Base-by-base conservation (phyloP, 1,139 yeast species). In the Debaryomyces nepalensis region DNA sequence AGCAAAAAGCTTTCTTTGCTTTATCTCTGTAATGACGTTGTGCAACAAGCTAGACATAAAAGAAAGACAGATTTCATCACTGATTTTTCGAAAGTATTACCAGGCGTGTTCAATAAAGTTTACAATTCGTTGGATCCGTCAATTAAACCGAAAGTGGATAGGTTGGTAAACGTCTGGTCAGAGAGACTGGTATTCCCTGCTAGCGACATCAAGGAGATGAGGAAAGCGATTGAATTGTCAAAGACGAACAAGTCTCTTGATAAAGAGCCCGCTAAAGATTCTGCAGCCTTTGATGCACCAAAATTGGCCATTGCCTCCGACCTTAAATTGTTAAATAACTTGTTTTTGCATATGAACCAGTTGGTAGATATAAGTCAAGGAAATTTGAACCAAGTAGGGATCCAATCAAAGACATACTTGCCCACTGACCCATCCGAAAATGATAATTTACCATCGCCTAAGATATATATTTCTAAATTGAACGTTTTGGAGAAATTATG, bases 1-100 rank as follows among this genome's bases (percentile, higher is more conserved):
- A 55, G 65, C 39, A 77, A 81, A 55, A 75, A 75, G 49, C 70
- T 89, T 40, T 73, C 84, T 2, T 61, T 86, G 42, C 70, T 89
- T 24, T 88, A 89, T 54, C 70, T 89, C 15, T 86, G 88, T 42
- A 89, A 89, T 58, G 97, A 89, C 54, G 85, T 89, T 19, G 86
- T 87, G 0, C 97, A 89, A 61, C 87, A 87, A 57, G 82, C 93
- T 2, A 73, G 84, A 43, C 84, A 86, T 34, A 81, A 82, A 54
- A 73, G 77, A 49, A 81, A 79, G 54, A 66, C 64, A 2, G 88
- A 82, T 42, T 84, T 84, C 51, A 66, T 83, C 6, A 64, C 63
- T 4, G 84, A 82, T 4, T 88, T 87, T 62, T 75, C 77, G 5
- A 57, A 57, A 2, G 78, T 77, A 2, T 63, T 78, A 35, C 78